Evolutionary conservation across 495 filamentous ascomycete species (phyloP).

Genomic region (Penicillium manginii): DNA sequence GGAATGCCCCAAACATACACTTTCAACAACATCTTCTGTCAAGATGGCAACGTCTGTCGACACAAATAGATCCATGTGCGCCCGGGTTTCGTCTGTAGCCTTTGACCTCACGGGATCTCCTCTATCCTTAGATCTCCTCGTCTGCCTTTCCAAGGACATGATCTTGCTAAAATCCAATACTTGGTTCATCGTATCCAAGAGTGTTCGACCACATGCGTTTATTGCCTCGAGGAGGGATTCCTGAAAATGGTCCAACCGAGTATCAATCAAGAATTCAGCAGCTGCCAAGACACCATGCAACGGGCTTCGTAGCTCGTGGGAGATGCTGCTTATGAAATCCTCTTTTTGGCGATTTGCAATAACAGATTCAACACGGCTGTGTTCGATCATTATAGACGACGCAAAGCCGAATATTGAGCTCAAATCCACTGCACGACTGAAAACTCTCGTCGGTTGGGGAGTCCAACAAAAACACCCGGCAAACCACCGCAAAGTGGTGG

Average conservation of each 20-base stretch:
- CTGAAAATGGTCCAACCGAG: constrained; percentile 48
- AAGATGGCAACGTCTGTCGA: constrained; percentile 15
- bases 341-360: constrained; percentile 54
- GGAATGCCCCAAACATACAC: constrained; percentile 17
- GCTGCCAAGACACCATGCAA: constrained; percentile 64
- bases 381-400: constrained; percentile 61
- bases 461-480: constrained; percentile 60
- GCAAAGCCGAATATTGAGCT: constrained; percentile 56
- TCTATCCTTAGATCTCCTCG: constrained; percentile 3
- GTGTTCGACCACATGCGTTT: constrained; percentile 61
- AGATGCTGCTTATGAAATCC: constrained; percentile 69
- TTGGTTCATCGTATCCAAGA: constrained; percentile 56
- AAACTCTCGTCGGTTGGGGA: constrained; percentile 19
- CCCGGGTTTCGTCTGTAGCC: not conserved
- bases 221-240: constrained; percentile 57
- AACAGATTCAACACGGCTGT: constrained; percentile 51
- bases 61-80: constrained; percentile 9
- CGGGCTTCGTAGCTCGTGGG: constrained; percentile 68
- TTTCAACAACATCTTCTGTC: constrained; percentile 22
- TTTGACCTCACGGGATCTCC: constrained; percentile 7
- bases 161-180: constrained; percentile 28
- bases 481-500: constrained; percentile 62
- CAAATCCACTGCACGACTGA: constrained; percentile 27
- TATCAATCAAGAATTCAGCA: constrained; percentile 62
- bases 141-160: constrained; percentile 14